phyloP scores from a whole-genome alignment of 352 stramenopile genomes.

The Phytophthora hybrid region DNA sequence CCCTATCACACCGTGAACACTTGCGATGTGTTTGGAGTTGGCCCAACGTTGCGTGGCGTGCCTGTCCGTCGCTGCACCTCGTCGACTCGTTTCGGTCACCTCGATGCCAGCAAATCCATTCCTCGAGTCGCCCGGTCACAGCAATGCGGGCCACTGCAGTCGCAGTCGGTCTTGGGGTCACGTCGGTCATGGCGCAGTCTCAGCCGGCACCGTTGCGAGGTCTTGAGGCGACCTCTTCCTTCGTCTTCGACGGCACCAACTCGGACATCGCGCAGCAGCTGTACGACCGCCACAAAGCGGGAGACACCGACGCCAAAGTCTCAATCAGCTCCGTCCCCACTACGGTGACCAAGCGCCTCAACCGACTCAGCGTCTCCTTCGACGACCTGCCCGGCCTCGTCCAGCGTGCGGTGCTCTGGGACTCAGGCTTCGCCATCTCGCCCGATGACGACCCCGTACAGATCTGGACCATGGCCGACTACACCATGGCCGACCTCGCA shows the following conservation, averaged over 20 bases:
- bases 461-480: constrained; percentile 30
- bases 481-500: constrained; percentile 39
- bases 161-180: constrained; percentile 5
- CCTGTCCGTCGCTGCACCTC: background rate
- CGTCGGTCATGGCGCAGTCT: background rate
- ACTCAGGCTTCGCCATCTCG: constrained; percentile 41
- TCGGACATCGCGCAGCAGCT: constrained; percentile 48
- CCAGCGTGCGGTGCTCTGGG: constrained; percentile 51
- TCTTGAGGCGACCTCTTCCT: constrained; percentile 21
- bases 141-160: constrained; percentile 1
- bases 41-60: background rate
- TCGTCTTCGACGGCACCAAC: constrained; percentile 43
- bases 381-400: constrained; percentile 32
- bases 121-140: constrained; percentile 3
- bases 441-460: constrained; percentile 24
- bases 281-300: constrained; percentile 34
- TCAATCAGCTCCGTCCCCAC: constrained; percentile 15
- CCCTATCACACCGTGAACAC: background rate
- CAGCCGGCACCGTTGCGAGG: constrained; percentile 13
- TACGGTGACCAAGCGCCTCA: constrained; percentile 15
- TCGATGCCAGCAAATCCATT: constrained; percentile 12
- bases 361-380: constrained; percentile 18
- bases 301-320: constrained; percentile 18
- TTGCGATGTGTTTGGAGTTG: background rate
- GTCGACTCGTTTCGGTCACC: background rate